Evolutionary conservation across 2,329 filamentous ascomycete genomes (phyloP), one percentile per base, ranked within the genome.

Genomic region (Diplodia seriata): DNA sequence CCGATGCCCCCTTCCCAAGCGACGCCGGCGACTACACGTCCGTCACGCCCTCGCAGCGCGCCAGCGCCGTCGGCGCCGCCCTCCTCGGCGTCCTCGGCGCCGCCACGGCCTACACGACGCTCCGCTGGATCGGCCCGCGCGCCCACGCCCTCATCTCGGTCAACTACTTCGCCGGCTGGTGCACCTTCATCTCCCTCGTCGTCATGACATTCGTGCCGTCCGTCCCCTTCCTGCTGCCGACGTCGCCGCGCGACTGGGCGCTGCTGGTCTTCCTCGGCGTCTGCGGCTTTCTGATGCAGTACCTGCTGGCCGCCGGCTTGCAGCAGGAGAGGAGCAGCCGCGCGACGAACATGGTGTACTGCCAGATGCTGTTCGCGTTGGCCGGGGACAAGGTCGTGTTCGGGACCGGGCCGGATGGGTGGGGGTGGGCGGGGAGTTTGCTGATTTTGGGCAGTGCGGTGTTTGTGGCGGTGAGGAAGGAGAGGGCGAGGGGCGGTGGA

Each of bases 261-360:
- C 84, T 93, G 49, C 80, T 97, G 18, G 66, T 89, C 0, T 86
- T 89, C 47, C 81, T 97, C 4, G 92, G 91, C 0, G 74, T 87
- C 0, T 90, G 90, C 71, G 94, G 94, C 0, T 94, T 97, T 75
- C 77, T 90, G 26, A 91, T 94, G 86, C 94, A 97, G 85, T 93
- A 93, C 72, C 83, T 96, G n/a, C 81, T 96, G 20, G 95, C 93
- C 1, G 86, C 87, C 0, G 93, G 92, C 0, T 80, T 97, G 57
- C 84, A 90, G 29, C 87, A 90, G 69, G 91, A 94, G 74, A 90
- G 40, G 20, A 59, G 67, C 11, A 23, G 59, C 18, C 20, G 61
- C 11, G 88, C 87, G 2, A 90, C 87, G 0, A 88, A 87, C 66
- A 90, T 91, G 87, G 81, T 89, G 0, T 91, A 91, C 74, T 88